Conservation (phyloP, 805 yeast species). For the Priceomyces fermenticarens region DNA sequence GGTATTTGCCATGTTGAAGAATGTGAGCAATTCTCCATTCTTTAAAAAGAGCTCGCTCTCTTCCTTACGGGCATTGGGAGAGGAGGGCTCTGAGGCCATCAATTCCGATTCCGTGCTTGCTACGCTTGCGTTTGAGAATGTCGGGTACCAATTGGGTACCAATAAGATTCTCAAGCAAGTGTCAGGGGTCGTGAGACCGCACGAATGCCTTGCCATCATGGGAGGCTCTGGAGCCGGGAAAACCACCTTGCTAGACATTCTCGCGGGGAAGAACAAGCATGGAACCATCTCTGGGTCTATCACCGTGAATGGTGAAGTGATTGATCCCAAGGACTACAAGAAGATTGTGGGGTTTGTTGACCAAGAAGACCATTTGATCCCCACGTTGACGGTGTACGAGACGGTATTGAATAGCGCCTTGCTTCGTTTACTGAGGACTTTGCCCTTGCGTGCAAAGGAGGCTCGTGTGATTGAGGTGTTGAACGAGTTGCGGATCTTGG, state of each 20-base stretch:
- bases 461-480: conserved; percentile 81
- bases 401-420: conserved; percentile 91
- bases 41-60: conserved; percentile 31
- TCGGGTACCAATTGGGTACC: conserved; percentile 58
- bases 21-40: conserved; percentile 59
- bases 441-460: conserved; percentile 72
- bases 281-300: conserved; percentile 70
- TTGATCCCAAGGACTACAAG: conserved; percentile 46
- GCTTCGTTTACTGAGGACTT: conserved; percentile 74
- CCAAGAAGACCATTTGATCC: conserved; percentile 87
- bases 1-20: conserved; percentile 42
- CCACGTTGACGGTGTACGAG: conserved; percentile 93
- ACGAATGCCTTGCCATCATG: conserved; percentile 92
- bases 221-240: conserved; percentile 99
- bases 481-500: conserved; percentile 77
- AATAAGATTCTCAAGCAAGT: conserved; percentile 55
- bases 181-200: conserved; percentile 78
- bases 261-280: conserved; percentile 83
- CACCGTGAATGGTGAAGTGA: conserved; percentile 67
- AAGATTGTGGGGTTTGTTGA: conserved; percentile 90
- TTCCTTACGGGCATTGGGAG: conserved; percentile 28
- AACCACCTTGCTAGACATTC: conserved; percentile 85
- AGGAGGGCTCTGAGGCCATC: conserved; percentile 36
- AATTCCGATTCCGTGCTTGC: conserved; percentile 61
- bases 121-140: conserved; percentile 69